Conservation (phyloP, 2,329 filamentous ascomycete species). For the Penicillium aurantiogriseum region DNA sequence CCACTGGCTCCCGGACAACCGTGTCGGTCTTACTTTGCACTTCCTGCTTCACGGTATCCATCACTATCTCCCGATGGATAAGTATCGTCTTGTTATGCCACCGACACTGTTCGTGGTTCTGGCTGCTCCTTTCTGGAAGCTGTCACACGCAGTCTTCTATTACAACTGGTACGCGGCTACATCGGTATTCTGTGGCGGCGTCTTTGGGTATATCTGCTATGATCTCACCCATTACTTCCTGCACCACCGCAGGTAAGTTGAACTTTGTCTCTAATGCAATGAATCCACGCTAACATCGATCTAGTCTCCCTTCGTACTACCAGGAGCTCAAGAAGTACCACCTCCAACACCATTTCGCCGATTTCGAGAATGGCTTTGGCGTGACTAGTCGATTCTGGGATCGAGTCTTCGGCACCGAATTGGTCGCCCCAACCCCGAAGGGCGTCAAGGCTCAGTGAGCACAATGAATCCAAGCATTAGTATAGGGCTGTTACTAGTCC, state of each 20-base stretch:
- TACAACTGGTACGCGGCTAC: constrained; percentile 81
- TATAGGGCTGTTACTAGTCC: constrained; percentile 1
- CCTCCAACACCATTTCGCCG: constrained; percentile 93
- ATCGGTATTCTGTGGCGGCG: constrained; percentile 79
- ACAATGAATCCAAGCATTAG: background rate
- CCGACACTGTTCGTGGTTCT: constrained; percentile 81
- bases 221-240: constrained; percentile 98
- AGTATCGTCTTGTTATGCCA: constrained; percentile 94
- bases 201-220: constrained; percentile 95
- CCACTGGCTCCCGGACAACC: constrained; percentile 86
- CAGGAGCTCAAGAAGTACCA: constrained; percentile 95
- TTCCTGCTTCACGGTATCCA: constrained; percentile 96
- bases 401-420: constrained; percentile 81
- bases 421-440: constrained; percentile 50
- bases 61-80: constrained; percentile 99
- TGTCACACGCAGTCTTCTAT: constrained; percentile 78
- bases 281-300: constrained; percentile 11
- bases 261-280: background rate
- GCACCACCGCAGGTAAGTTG: constrained; percentile 77
- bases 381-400: constrained; percentile 98
- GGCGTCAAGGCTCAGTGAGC: constrained; percentile 37
- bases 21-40: constrained; percentile 79
- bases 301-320: constrained; percentile 79
- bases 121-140: constrained; percentile 85
- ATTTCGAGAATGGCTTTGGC: constrained; percentile 96